phyloP scores from a whole-genome alignment of 1,139 yeast genomes.

The Candida tunisiensis region DNA sequence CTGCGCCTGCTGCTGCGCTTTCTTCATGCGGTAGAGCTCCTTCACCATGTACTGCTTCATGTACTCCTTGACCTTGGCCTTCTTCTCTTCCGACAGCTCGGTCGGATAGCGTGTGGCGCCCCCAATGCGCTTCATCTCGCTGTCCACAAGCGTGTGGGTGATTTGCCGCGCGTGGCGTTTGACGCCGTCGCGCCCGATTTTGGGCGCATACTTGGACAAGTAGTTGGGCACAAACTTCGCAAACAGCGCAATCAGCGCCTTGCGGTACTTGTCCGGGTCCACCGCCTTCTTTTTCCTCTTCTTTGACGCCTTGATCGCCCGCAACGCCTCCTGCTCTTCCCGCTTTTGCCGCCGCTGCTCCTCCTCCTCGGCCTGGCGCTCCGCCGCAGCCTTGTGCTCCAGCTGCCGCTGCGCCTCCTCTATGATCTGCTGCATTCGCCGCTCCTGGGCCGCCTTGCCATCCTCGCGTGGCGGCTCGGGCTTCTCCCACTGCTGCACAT shows the following conservation, averaged over 20 bases:
- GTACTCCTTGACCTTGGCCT: constrained; percentile 51
- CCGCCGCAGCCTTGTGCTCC: constrained; percentile 14
- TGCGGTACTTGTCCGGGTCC: constrained; percentile 1
- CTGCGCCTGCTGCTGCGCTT: constrained; percentile 8
- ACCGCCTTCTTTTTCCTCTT: constrained; percentile 7
- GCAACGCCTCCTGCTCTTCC: constrained; percentile 5
- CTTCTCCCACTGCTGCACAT: constrained; percentile 40
- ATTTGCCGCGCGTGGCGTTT: constrained; percentile 72
- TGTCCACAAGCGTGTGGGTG: constrained; percentile 41
- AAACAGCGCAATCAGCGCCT: constrained; percentile 17
- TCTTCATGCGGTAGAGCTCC: constrained; percentile 33
- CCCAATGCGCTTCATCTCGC: constrained; percentile 27
- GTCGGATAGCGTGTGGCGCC: constrained; percentile 14
- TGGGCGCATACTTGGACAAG: constrained; percentile 45
- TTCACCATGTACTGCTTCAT: constrained; percentile 58
- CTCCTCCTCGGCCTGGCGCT: constrained; percentile 11
- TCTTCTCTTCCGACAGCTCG: constrained; percentile 45
- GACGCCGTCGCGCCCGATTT: constrained; percentile 54
- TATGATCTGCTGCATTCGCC: too few relatives aligned
- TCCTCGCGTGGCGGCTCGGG: constrained; percentile 20
- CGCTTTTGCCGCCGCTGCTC: constrained; percentile 1
- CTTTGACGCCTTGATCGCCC: constrained; percentile 15
- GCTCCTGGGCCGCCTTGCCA: background rate
- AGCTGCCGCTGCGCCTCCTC: constrained; percentile 9
- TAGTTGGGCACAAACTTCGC: constrained; percentile 72